Percentiles rank a stretch among this genome's conserved stretches.
These are phyloP conservation scores for Pichia cephalocereana DNA, from an alignment of 805 yeast genomes.

Conservation along the genomic window DNA sequence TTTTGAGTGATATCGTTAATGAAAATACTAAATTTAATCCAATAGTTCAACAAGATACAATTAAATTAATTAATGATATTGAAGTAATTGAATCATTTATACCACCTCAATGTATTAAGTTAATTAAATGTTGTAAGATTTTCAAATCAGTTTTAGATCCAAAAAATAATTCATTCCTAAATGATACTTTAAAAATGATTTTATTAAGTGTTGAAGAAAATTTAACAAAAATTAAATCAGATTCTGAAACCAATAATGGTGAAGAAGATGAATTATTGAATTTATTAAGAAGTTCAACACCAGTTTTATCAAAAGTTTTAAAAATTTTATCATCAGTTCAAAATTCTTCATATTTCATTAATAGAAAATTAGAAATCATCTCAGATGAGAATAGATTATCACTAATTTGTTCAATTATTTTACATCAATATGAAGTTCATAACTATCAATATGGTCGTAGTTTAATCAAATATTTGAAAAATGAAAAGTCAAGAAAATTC, in stretches of 20 bases:
- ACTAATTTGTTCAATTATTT: conserved; percentile 22
- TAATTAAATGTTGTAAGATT: conserved; percentile 20
- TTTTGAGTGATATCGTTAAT: conserved; percentile 1
- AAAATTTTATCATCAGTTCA: not conserved
- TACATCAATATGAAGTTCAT: conserved; percentile 19
- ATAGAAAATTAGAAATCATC: conserved; percentile 1
- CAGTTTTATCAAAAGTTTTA: conserved; percentile 5
- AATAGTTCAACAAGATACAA: not conserved
- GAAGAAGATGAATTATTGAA: conserved; percentile 1
- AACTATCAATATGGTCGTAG: conserved; percentile 15
- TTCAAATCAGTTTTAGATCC: conserved; percentile 22
- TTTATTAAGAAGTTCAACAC: not conserved
- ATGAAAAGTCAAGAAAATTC: conserved; percentile 7
- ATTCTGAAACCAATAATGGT: not conserved
- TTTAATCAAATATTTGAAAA: conserved; percentile 19
- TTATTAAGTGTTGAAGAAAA: conserved; percentile 15
- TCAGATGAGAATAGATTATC: conserved; percentile 24
- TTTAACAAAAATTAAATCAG: conserved; percentile 13
- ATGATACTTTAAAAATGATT: conserved; percentile 19
- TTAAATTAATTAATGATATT: conserved; percentile 1
- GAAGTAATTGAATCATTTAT: conserved; percentile 11
- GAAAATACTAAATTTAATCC: not conserved
- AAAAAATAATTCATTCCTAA: conserved; percentile 12
- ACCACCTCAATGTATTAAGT: conserved; percentile 20
- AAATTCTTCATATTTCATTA: not conserved